A percentile compares a stretch with the other conserved stretches of the same genome.
These are phyloP conservation scores for Talaromyces rugulosus DNA, from an alignment of 2,329 filamentous ascomycete genomes.

Conservation along the genomic window DNA sequence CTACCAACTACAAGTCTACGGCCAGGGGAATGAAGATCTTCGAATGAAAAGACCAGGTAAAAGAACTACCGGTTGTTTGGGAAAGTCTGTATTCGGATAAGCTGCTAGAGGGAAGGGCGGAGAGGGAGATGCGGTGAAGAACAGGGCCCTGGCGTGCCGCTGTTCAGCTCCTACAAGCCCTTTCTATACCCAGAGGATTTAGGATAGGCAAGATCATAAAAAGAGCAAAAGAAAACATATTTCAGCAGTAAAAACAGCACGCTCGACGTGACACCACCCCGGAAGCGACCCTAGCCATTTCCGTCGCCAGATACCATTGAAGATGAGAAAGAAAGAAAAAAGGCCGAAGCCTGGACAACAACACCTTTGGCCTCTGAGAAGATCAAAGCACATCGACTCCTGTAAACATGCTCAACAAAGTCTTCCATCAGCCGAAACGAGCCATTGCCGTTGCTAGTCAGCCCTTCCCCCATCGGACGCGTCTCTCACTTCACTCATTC, in stretches of 20 bases:
- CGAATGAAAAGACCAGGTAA: background rate
- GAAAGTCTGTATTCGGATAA: background rate
- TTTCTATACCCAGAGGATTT: background rate
- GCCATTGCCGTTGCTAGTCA: background rate
- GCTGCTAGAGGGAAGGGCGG: background rate
- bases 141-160: background rate
- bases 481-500: background rate
- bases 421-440: slow-evolving; percentile 1
- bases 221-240: background rate
- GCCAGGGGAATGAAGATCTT: background rate
- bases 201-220: background rate
- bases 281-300: slow-evolving; percentile 45
- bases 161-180: background rate
- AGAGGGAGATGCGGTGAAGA: background rate
- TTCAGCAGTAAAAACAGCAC: background rate
- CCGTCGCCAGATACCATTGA: slow-evolving; percentile 35
- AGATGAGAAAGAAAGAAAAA: slow-evolving; percentile 11
- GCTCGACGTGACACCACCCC: slow-evolving; percentile 42
- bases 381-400: background rate
- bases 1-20: background rate
- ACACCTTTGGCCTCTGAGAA: background rate
- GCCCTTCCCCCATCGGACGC: background rate
- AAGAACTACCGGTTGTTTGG: background rate
- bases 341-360: background rate
- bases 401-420: slow-evolving; percentile 1